Conservation (phyloP, 1,284 basidiomycete species). For the Cryptococcus hybrid region DNA sequence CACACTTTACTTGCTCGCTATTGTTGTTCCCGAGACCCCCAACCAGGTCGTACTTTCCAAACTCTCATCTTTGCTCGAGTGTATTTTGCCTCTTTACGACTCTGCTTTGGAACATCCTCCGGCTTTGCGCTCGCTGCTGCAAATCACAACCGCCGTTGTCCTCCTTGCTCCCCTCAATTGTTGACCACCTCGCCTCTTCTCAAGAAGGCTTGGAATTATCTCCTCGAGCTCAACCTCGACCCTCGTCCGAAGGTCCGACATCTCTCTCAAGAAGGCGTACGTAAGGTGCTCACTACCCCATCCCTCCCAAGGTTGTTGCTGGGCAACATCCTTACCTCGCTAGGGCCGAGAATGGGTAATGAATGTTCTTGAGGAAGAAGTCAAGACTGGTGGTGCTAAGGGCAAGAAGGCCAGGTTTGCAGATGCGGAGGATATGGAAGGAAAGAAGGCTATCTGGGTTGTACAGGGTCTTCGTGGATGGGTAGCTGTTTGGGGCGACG, state of each 20-base stretch:
- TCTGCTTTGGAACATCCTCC: slow-evolving; percentile 47
- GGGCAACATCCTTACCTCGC: slow-evolving; percentile 73
- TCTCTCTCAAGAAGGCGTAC: slow-evolving; percentile 81
- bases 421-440: slow-evolving; percentile 57
- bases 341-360: slow-evolving; percentile 77
- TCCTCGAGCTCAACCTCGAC: slow-evolving; percentile 81
- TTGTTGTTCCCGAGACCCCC: slow-evolving; percentile 70
- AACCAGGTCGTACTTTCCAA: slow-evolving; percentile 45
- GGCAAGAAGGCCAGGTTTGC: slow-evolving; percentile 63
- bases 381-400: slow-evolving; percentile 55
- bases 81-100: slow-evolving; percentile 72
- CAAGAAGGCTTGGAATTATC: slow-evolving; percentile 64
- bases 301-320: slow-evolving; percentile 63
- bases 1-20: slow-evolving; percentile 82
- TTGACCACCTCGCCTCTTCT: slow-evolving; percentile 69
- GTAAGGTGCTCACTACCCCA: slow-evolving; percentile 68
- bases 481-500: slow-evolving; percentile 65
- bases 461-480: slow-evolving; percentile 64
- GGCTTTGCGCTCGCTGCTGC: slow-evolving; percentile 52
- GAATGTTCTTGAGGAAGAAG: slow-evolving; percentile 64
- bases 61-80: slow-evolving; percentile 53
- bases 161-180: slow-evolving; percentile 68
- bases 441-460: slow-evolving; percentile 72
- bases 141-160: slow-evolving; percentile 62
- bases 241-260: slow-evolving; percentile 91